These are phyloP conservation scores for Blepharisma undulans DNA, from an alignment of 169 alveolate genomes.

Conservation along the genomic window DNA sequence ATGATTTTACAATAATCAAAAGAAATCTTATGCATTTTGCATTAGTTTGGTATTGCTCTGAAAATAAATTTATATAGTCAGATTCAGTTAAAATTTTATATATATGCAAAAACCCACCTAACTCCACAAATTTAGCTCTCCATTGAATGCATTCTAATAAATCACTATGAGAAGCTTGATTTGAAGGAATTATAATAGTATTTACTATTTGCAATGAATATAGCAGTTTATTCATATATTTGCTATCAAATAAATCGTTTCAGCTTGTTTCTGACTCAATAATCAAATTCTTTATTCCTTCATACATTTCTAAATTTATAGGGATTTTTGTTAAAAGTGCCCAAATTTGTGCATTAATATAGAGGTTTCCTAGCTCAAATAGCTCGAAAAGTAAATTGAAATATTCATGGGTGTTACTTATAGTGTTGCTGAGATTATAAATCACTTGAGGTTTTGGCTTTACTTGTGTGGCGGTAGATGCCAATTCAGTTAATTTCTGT, in stretches of 20 bases:
- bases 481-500: neutral
- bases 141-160: slow-evolving; percentile 36
- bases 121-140: slow-evolving; percentile 57
- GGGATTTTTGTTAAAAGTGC: slow-evolving; percentile 64
- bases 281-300: slow-evolving; percentile 22
- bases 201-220: slow-evolving; percentile 36
- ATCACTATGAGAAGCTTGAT: slow-evolving; percentile 4
- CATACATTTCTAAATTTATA: slow-evolving; percentile 64
- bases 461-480: neutral
- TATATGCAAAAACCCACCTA: slow-evolving; percentile 64
- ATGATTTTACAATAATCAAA: neutral
- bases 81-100: slow-evolving; percentile 39
- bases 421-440: neutral
- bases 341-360: slow-evolving; percentile 62
- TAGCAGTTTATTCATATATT: slow-evolving; percentile 18
- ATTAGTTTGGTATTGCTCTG: neutral
- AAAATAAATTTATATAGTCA: neutral
- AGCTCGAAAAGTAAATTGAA: slow-evolving; percentile 65
- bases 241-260: slow-evolving; percentile 9
- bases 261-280: slow-evolving; percentile 23
- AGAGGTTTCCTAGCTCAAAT: slow-evolving; percentile 53
- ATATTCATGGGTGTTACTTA: slow-evolving; percentile 48
- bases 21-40: neutral
- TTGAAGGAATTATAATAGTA: slow-evolving; percentile 28
- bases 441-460: neutral